Base-by-base conservation (phyloP, 495 filamentous ascomycete species). In the Lophiostoma macrostomum region DNA sequence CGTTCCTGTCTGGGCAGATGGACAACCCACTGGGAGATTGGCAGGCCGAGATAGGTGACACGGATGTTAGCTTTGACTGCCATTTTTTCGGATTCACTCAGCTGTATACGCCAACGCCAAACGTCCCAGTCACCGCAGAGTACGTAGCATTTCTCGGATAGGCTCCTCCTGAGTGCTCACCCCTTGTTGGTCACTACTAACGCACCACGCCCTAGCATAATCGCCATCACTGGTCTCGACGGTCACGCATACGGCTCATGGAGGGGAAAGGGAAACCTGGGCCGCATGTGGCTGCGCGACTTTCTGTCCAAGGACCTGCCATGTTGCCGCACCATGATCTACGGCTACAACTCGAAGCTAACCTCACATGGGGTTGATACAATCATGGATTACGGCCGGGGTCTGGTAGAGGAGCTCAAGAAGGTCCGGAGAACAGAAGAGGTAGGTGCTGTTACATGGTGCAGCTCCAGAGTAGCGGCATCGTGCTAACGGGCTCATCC, bases 11-110 rank as follows among this genome's bases (percentile, higher is more conserved):
- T 14, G 32, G 5, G 32, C 35, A 39, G 32, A 18, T 2, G 20
- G 47, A 19, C 10, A 39, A 50, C 35, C 47, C 47, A 24, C 47
- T 50, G 24, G 47, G 32, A 19, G 42, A 40, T 23, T 28, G 29
- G 42, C 52, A 48, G 35, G 42, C 40, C 1, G 42, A 49, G 42
- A 48, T 34, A 16, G 52, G 52, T 22, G 41, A 47, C 28, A 54
- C 40, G 4, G 50, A 51, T 28, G 48, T 60, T 10, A 54, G 3
- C 22, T 60, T 60, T 49, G 56, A 60, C 32, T 8, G 31, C 3
- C 56, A 54, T 50, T 60, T 60, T 18, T 43, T 31, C 29, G 50
- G 56, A 5, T 60, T 60, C 43, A 60, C 56, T 4, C 56, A 53
- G 34, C 50, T 60, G n/a, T 60, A 60, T 23, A 31, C 40, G 13